Evolutionary conservation across 1,284 basidiomycete species (phyloP).

Genomic region (Irpex sp.): DNA sequence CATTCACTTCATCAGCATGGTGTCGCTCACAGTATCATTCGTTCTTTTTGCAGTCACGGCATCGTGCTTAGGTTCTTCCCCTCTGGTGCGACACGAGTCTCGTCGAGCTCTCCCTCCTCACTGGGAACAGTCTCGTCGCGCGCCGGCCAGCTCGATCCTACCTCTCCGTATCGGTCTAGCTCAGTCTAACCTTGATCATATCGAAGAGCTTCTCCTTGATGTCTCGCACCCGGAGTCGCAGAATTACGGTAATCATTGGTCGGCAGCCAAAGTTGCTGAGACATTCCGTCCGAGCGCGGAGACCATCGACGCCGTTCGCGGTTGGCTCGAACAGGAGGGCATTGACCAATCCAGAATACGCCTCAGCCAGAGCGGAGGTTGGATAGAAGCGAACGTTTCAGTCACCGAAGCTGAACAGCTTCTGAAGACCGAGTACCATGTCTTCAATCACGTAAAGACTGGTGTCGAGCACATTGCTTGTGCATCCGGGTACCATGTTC

Average conservation of each 20-base stretch:
- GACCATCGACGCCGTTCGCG: slow-evolving; percentile 35
- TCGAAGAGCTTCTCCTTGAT: slow-evolving; percentile 39
- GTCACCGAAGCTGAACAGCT: slow-evolving; percentile 42
- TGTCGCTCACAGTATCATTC: neutral
- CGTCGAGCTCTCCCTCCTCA: neutral
- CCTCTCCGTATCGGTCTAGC: slow-evolving; percentile 43
- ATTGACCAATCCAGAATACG: slow-evolving; percentile 29
- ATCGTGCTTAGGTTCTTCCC: slow-evolving; percentile 31
- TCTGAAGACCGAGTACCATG: slow-evolving; percentile 41
- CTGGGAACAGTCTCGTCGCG: slow-evolving; percentile 14
- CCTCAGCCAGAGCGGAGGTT: slow-evolving; percentile 32
- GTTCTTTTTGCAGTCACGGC: slow-evolving; percentile 16
- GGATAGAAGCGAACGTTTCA: slow-evolving; percentile 43
- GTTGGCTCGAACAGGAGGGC: slow-evolving; percentile 24
- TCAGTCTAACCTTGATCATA: slow-evolving; percentile 38
- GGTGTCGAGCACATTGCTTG: slow-evolving; percentile 32
- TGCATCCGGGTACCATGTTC: slow-evolving; percentile 21
- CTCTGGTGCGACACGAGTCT: slow-evolving; percentile 1
- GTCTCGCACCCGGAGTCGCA: slow-evolving; percentile 42
- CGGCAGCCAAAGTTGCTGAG: slow-evolving; percentile 30
- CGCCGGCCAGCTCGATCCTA: slow-evolving; percentile 28
- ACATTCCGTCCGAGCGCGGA: slow-evolving; percentile 41
- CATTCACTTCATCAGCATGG: neutral
- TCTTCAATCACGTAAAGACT: slow-evolving; percentile 35
- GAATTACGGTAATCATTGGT: slow-evolving; percentile 43